These are phyloP conservation scores for Debaryomycetaceae sp. DNA, from an alignment of 1,139 yeast genomes.

Conservation along the genomic window DNA sequence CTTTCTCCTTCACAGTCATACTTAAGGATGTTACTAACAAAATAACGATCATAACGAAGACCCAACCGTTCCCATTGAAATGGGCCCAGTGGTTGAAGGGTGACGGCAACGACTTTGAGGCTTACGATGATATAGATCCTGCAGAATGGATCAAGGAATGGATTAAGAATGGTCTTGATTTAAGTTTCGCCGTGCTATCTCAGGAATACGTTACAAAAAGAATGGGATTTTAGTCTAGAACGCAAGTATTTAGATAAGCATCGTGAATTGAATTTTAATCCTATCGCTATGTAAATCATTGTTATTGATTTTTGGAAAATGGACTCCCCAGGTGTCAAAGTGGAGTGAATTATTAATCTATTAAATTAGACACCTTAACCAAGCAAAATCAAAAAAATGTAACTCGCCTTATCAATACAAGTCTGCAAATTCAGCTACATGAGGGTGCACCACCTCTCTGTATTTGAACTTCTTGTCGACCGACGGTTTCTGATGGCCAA, in stretches of 20 bases:
- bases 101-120: conserved; percentile 27
- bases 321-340: neutral
- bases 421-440: conserved; percentile 47
- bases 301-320: neutral
- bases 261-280: neutral
- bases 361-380: neutral
- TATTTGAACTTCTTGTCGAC: neutral
- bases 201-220: conserved; percentile 88
- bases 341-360: conserved; percentile 4
- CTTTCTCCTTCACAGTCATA: conserved; percentile 63
- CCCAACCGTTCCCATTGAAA: conserved; percentile 84
- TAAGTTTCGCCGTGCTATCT: conserved; percentile 81
- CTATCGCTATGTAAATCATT: neutral
- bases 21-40: conserved; percentile 77
- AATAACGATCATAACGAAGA: conserved; percentile 67
- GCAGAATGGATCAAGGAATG: conserved; percentile 94
- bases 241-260: neutral
- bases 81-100: conserved; percentile 88
- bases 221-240: conserved; percentile 54
- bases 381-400: neutral
- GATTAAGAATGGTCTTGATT: conserved; percentile 78
- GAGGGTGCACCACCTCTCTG: conserved; percentile 37
- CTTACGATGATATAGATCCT: conserved; percentile 60
- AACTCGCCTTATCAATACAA: conserved; percentile 24
- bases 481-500: conserved; percentile 7